Base-by-base conservation (phyloP, 768 basidiomycete genomes). In the Leucosporidium creatinivorum region DNA sequence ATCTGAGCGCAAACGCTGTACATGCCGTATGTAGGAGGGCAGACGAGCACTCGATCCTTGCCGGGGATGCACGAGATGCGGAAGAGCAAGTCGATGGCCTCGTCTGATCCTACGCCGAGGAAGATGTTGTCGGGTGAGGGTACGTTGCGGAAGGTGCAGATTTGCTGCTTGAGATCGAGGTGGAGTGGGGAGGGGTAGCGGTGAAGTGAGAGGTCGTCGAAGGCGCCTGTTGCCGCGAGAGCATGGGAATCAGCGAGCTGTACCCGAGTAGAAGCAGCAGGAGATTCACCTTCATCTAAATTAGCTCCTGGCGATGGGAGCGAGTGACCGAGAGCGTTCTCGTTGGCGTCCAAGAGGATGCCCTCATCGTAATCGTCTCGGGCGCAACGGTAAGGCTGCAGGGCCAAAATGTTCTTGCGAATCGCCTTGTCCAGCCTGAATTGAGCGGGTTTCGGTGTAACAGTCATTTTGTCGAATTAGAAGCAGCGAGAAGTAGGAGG, bases 11-110 rank as follows among this genome's bases (percentile, higher is more conserved):
- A 92, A 1, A 98, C 94, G 18, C 83, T 77, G 79, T 98, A 97
- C 94, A 98, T 99, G 23, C 94, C 96, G 77, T 98, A 98, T 18
- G 96, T 97, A 7, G 96, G 96, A 1, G 94, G 94, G 1, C 74
- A 76, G 23, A 76, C 72, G 76, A 98, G 78, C 44, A 96, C 88
- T 76, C 87, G 89, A 73, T 98, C 94, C 62, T 79, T 82, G 0
- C 79, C 82, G 0, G 96, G 96, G 1, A 79, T 80, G 73, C 93
- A 93, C 69, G 89, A 87, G 39, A 98, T 85, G 23, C 96, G 85
- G 81, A 94, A 93, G 58, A 98, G 81, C 63, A 98, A 80, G 76
- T 99, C 96, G 73, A 98, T 93, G 51, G 93, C 87, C 75, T 99
- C 96, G 79, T 99, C 96, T 0, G 89, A 92, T 3, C 96, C 96